Evolutionary conservation across 129 eudicot species (phyloP).

Genomic region (Arctium lappa): DNA sequence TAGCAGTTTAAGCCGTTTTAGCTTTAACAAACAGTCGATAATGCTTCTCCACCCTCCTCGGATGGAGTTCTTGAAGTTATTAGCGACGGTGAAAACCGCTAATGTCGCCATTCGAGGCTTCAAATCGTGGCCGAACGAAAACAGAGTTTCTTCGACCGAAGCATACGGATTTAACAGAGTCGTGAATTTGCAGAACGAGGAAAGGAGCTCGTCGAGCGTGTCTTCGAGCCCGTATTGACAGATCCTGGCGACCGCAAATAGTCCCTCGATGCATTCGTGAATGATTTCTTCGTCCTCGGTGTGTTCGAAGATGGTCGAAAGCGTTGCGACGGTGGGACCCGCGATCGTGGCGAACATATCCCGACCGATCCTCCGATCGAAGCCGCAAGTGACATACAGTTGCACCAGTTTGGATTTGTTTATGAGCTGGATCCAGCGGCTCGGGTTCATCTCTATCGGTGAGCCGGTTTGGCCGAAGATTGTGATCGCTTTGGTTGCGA

Average conservation of each 20-base stretch:
- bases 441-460: slow-evolving; percentile 67
- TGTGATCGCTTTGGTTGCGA: slow-evolving; percentile 57
- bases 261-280: slow-evolving; percentile 75
- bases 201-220: slow-evolving; percentile 74
- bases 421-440: slow-evolving; percentile 74
- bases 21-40: slow-evolving; percentile 78
- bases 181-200: slow-evolving; percentile 87
- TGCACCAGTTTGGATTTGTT: slow-evolving; percentile 50
- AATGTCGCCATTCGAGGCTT: slow-evolving; percentile 93
- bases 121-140: slow-evolving; percentile 76
- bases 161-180: slow-evolving; percentile 88
- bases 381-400: slow-evolving; percentile 47
- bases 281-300: slow-evolving; percentile 81
- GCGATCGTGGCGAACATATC: slow-evolving; percentile 92
- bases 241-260: slow-evolving; percentile 72
- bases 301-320: slow-evolving; percentile 82
- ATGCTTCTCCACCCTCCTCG: slow-evolving; percentile 89
- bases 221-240: slow-evolving; percentile 85
- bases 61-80: slow-evolving; percentile 69
- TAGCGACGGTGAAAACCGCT: slow-evolving; percentile 84
- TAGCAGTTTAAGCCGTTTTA: slow-evolving; percentile 52
- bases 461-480: slow-evolving; percentile 39
- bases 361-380: slow-evolving; percentile 63
- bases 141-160: slow-evolving; percentile 87
- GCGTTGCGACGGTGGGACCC: slow-evolving; percentile 75